Evolutionary conservation across 2,329 filamentous ascomycete genomes (phyloP).

Genomic region (Ophiostoma piceae): DNA sequence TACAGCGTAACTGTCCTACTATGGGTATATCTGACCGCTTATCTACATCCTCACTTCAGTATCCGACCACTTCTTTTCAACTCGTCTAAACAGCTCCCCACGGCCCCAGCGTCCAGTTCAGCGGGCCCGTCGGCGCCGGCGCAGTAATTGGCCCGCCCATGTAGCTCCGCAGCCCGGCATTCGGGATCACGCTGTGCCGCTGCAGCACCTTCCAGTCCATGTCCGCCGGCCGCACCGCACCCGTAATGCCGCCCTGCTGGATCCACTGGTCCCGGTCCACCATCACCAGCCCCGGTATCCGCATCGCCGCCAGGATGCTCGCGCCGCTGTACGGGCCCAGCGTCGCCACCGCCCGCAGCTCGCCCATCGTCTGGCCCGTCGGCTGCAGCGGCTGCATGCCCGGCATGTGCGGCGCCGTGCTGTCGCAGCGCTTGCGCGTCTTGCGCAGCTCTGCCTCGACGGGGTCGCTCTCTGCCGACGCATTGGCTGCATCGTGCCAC

Average conservation of each 20-base stretch:
- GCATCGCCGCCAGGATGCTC: constrained; percentile 63
- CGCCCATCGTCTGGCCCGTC: constrained; percentile 38
- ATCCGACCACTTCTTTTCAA: background rate
- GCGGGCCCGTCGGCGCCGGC: constrained; percentile 32
- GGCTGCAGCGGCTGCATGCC: constrained; percentile 19
- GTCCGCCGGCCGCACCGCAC: constrained; percentile 56
- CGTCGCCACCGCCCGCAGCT: constrained; percentile 61
- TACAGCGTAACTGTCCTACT: background rate
- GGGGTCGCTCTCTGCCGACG: constrained; percentile 46
- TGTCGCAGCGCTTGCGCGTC: constrained; percentile 30
- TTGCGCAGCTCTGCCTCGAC: constrained; percentile 55
- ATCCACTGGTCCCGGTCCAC: constrained; percentile 68
- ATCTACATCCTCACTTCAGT: too few species aligned
- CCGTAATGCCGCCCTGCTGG: constrained; percentile 57
- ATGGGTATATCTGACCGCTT: background rate
- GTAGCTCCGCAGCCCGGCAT: constrained; percentile 39
- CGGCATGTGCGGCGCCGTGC: constrained; percentile 17
- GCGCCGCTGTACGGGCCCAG: constrained; percentile 71
- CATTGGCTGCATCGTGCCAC: constrained; percentile 31
- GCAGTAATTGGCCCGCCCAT: constrained; percentile 36
- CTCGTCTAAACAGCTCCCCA: constrained; percentile 47
- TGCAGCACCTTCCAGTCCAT: constrained; percentile 54
- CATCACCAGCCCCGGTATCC: constrained; percentile 62
- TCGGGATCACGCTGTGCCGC: constrained; percentile 60
- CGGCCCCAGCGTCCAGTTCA: constrained; percentile 57